Conservation (phyloP, 441 rosid species). For the Caryocar brasiliense region DNA sequence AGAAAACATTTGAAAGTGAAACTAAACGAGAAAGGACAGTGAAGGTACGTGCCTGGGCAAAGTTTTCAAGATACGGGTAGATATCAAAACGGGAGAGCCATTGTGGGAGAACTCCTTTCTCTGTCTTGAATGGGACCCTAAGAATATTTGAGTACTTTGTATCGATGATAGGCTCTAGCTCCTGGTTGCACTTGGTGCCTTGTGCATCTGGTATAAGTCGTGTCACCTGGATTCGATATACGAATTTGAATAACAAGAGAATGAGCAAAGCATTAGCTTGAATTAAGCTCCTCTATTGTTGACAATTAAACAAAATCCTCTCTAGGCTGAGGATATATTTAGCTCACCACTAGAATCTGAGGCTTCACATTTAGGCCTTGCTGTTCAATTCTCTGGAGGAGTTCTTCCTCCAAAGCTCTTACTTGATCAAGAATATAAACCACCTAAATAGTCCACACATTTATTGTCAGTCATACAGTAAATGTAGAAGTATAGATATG, state of each 20-base stretch:
- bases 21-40: background rate
- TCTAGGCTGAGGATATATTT: background rate
- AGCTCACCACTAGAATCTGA: slow-evolving; percentile 67
- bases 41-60: slow-evolving; percentile 41
- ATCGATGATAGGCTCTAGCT: slow-evolving; percentile 54
- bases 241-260: background rate
- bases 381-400: slow-evolving; percentile 54
- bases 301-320: background rate
- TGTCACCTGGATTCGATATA: slow-evolving; percentile 42
- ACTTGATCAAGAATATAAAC: slow-evolving; percentile 97
- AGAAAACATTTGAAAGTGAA: background rate
- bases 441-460: slow-evolving; percentile 27
- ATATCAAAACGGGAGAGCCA: slow-evolving; percentile 88
- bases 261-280: background rate
- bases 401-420: slow-evolving; percentile 76
- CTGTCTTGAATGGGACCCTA: slow-evolving; percentile 70
- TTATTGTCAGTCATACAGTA: too few relatives aligned
- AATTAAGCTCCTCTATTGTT: background rate
- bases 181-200: slow-evolving; percentile 81
- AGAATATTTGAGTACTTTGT: slow-evolving; percentile 79
- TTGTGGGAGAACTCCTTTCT: slow-evolving; percentile 52
- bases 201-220: slow-evolving; percentile 72
- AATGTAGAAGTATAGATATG: too few relatives aligned
- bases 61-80: slow-evolving; percentile 77
- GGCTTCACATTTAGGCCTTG: slow-evolving; percentile 78